Evolutionary conservation across 2,329 filamentous ascomycete genomes (phyloP).

Genomic region (Chaetomium olivaceum): DNA sequence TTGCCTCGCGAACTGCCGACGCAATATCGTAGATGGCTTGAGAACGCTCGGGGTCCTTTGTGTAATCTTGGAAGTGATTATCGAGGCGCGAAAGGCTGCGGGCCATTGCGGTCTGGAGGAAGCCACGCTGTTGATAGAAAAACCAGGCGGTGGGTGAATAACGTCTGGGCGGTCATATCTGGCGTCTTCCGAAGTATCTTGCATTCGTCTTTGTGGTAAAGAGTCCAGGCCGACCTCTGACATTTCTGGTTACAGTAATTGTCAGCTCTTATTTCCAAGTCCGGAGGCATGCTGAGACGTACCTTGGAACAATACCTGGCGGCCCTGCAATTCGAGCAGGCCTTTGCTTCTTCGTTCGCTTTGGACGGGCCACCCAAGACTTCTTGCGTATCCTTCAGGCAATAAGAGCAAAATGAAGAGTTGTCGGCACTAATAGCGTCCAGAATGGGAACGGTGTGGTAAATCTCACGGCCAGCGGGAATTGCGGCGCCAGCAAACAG

Average conservation of each 20-base stretch:
- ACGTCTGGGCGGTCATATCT: constrained; percentile 23
- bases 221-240: constrained; percentile 36
- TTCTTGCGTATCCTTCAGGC: constrained; percentile 29
- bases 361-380: constrained; percentile 14
- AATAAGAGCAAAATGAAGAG: constrained; percentile 34
- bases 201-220: constrained; percentile 39
- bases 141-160: constrained; percentile 34
- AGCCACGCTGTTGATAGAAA: constrained; percentile 32
- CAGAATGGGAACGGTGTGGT: constrained; percentile 29
- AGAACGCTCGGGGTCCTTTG: constrained; percentile 18
- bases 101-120: constrained; percentile 27
- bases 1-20: constrained; percentile 19
- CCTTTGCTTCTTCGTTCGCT: neutral
- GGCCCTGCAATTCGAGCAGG: constrained; percentile 33
- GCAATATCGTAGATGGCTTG: constrained; percentile 23
- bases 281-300: neutral
- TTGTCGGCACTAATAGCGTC: constrained; percentile 25
- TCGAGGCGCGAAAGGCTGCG: constrained; percentile 30
- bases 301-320: constrained; percentile 38
- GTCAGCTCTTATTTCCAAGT: neutral
- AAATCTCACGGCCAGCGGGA: constrained; percentile 34
- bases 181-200: constrained; percentile 29
- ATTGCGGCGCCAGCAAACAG: constrained; percentile 32
- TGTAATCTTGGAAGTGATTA: constrained; percentile 32
- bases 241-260: constrained; percentile 30